phyloP scores from a whole-genome alignment of 1,139 yeast species.

The Yamadazyma sp. region DNA sequence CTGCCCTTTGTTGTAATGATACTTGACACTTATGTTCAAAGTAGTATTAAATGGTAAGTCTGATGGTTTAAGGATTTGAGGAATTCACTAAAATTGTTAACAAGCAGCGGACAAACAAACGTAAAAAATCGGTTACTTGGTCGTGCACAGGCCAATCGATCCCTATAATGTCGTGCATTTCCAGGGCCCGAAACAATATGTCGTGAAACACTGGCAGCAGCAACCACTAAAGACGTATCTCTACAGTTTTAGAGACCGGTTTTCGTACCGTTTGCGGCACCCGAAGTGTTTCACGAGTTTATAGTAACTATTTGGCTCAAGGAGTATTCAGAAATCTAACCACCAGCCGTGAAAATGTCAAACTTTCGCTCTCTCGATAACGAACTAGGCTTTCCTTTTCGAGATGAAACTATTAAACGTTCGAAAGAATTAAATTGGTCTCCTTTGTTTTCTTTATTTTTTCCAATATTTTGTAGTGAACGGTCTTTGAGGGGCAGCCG shows the following conservation, averaged over 20 bases:
- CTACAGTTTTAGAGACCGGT: too few relatives aligned
- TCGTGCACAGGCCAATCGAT: neutral
- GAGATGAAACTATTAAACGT: neutral
- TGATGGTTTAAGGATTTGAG: conserved; percentile 4
- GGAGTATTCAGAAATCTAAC: too few relatives aligned
- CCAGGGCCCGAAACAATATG: neutral
- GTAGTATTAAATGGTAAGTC: neutral
- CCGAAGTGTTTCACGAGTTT: too few relatives aligned
- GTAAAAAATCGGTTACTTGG: neutral
- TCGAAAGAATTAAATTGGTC: too few relatives aligned
- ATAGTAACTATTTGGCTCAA: too few relatives aligned
- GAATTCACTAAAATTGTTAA: conserved; percentile 4
- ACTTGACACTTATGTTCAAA: neutral
- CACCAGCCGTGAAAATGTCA: too few relatives aligned
- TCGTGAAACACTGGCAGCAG: neutral
- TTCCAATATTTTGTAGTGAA: too few relatives aligned
- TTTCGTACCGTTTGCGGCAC: too few relatives aligned
- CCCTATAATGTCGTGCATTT: neutral
- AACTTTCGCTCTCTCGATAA: neutral
- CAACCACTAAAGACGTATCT: too few relatives aligned
- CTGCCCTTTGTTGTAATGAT: neutral
- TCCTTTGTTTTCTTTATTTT: too few relatives aligned
- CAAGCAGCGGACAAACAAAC: conserved; percentile 1
- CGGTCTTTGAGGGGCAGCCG: too few relatives aligned
- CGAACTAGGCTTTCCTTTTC: neutral